A percentile compares a stretch with the other conserved stretches of the same genome.
Evolutionary conservation across 306 rosid genomes (phyloP).

Genomic region (Cucurbita argyrosperma): DNA sequence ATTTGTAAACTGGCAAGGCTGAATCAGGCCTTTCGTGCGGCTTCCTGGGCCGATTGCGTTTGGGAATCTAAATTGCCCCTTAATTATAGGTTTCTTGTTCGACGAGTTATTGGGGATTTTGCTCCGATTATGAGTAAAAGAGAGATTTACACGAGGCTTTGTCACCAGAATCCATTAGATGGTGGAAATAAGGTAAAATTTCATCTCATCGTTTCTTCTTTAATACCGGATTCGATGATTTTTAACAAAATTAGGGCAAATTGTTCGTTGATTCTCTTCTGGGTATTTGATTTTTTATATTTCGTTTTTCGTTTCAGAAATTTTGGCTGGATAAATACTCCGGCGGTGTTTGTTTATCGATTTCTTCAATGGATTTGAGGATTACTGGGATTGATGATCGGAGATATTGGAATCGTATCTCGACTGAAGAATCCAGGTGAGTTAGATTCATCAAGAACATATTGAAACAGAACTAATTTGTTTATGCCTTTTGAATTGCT

Average conservation of each 20-base stretch:
- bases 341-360: constrained; percentile 56
- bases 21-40: constrained; percentile 69
- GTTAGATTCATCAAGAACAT: constrained; percentile 13
- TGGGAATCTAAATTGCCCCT: constrained; percentile 85
- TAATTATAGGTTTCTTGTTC: constrained; percentile 32
- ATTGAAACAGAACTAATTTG: not conserved
- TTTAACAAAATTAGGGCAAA: not conserved
- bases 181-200: constrained; percentile 55
- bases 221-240: not conserved
- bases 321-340: constrained; percentile 73
- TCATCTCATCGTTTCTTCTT: not conserved
- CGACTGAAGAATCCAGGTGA: constrained; percentile 28
- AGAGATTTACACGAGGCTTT: constrained; percentile 49
- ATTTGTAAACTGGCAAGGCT: constrained; percentile 55
- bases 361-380: constrained; percentile 62
- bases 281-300: not conserved
- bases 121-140: constrained; percentile 35
- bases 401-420: constrained; percentile 55
- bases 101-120: constrained; percentile 26
- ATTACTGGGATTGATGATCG: constrained; percentile 80
- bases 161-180: constrained; percentile 35
- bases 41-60: constrained; percentile 74
- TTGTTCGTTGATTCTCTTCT: not conserved
- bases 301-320: constrained; percentile 29
- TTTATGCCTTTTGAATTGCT: not conserved